Evolutionary conservation across 108 stramenopile genomes (phyloP), one percentile per base, ranked within the genome.

Genomic region (Epipyxis sp.): DNA sequence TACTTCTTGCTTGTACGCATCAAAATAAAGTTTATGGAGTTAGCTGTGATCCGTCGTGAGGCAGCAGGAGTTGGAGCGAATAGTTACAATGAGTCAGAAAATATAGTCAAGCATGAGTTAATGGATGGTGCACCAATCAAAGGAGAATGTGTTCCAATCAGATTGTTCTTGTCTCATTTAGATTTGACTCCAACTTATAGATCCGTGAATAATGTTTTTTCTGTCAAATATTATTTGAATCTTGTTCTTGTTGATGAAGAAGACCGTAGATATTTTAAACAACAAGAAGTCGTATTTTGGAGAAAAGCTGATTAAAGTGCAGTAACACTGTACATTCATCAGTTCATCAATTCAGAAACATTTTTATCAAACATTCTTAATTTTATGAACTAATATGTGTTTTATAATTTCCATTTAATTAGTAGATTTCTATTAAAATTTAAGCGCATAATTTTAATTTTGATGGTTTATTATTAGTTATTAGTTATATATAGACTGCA

Each of bases 121-220:
- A 99, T 99, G 98, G 98, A 99, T 86, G 98, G 98, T 13, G 95
- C 94, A 20, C 98, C 98, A 0, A 94, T 96, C 68, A 93, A 94
- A 80, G 95, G 92, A 42, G 78, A 87, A 59, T 94, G 94, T 34
- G 91, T 99, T 44, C 96, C 98, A 1, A 89, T 95, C 0, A 81
- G 87, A 16, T 79, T 88, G 40, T 89, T 86, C 78, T 69, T 89
- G 40, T 78, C 80, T 30, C 83, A 80, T 25, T 83, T 83, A 42
- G 94, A 97, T 87, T 83, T 98, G 82, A 99, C 98, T n/a, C 98
- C 98, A 20, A 98, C 98, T 37, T 97, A 97, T 85, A 50, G 81
- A 41, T 83, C 85, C 68, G 86, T 93, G 37, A 92, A 96, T 83
- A 95, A 95, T 88, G 88, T 91, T 62, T 99, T 97, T 86, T 85